Base-by-base conservation (phyloP, 2,329 filamentous ascomycete genomes). In the Cercospora sp. region DNA sequence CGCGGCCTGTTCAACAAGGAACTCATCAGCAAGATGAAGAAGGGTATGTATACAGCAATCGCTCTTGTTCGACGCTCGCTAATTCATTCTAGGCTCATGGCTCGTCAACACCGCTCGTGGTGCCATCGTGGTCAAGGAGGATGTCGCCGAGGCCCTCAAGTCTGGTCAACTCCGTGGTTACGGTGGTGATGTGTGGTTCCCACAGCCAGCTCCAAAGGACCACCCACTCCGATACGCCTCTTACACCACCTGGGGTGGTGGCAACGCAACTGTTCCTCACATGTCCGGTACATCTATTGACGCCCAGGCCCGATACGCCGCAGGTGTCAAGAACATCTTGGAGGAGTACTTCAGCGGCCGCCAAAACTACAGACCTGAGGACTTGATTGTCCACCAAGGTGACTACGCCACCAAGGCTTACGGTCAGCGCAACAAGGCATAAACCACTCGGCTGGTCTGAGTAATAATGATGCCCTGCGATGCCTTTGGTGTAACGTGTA, bases 221-320 rank as follows among this genome's bases (percentile, higher is more conserved):
- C 95, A 99, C 87, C 88, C 89, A 69, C 91, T 99, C 78, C 93
- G 95, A 80, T 91, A 90, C 80, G 94, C 92, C 81, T 71, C 69
- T 13, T 90, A 94, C 88, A 95, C 94, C 88, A 91, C 92, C 80
- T 97, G 92, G 86, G 94, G 94, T 75, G 95, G 94, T 79, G 95
- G 95, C 80, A 98, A 98, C 84, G 95, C 94, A 84, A 99, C 95
- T 92, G 94, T 97, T 69, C 93, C 95, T 66, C 95, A 98, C 89
- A 97, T 98, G 93, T 97, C 93, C 12, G 95, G 95, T 80, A 98
- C 94, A 68, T 97, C 94, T n/a, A 90, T 99, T 79, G 95, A 99
- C 80, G 95, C 95, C 68, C 95, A 99, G 87, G 90, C 92, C 84
- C 89, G 93, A 60, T 80, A 80, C 75, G 78, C 79, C 53, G 74